Evolutionary conservation across 2,329 filamentous ascomycete genomes (phyloP), one percentile per base, ranked within the genome.

Genomic region (Diaporthe australafricana): DNA sequence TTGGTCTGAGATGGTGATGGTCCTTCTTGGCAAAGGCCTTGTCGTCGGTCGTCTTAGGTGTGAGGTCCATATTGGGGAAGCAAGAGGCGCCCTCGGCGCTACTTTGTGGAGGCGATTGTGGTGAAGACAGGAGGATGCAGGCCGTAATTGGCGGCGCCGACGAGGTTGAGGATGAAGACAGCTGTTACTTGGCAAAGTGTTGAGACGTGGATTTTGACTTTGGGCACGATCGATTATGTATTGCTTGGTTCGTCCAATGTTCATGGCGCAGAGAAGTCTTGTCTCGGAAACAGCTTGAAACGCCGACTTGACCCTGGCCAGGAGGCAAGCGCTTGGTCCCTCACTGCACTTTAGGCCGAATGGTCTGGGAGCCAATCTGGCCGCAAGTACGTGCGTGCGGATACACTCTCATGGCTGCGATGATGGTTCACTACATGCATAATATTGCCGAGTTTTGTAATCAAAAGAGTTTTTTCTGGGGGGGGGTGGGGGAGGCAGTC

Each of bases 211-310:
- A 22, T 22, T 35, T 63, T 47, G 42, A 47, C 17, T 48, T 35
- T 32, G 27, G 57, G 20, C 20, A 17, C 40, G 27, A 25, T n/a
- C 30, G 60, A 35, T 7, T 47, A 22, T 63, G n/a, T 63, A 48
- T 63, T 35, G 42, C 42, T 63, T 38, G 12, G 42, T 63, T 63
- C 60, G 60, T 63, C 60, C 60, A 48, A 63, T 63, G 42, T 63
- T 63, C 27, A 48, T 12, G 30, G 22, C 60, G 27, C 45, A 40
- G 11, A 63, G 60, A 30, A 48, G 60, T 48, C 60, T 63, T 30
- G 60, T 63, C 57, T 63, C 60, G 60, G 60, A 48, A 35, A 25
- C 60, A 63, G 30, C 60, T 17, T 63, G 60, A 63, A 63, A 63
- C 60, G 27, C 42, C 20, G 30, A 48, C 27, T 35, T 35, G 60